Conservation (phyloP, 2,329 filamentous ascomycete species). For the Ceratocystis colombiana region DNA sequence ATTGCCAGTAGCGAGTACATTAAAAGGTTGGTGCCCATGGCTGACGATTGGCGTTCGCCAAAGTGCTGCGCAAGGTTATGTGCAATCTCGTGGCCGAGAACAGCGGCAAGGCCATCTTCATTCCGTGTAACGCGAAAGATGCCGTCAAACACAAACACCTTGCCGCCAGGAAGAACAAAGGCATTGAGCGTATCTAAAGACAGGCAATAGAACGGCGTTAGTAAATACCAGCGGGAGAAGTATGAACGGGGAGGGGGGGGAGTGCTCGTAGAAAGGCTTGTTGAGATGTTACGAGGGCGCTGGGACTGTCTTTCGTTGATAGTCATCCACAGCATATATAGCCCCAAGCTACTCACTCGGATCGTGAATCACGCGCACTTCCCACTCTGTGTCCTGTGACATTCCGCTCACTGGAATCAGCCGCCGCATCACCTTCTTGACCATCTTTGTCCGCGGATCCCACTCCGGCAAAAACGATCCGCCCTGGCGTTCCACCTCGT, state of each 20-base stretch:
- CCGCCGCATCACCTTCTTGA: constrained; percentile 54
- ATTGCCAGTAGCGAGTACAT: constrained; percentile 43
- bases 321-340: neutral
- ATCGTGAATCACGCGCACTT: constrained; percentile 65
- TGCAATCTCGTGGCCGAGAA: constrained; percentile 70
- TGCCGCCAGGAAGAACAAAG: constrained; percentile 67
- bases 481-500: constrained; percentile 43
- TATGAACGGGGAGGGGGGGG: neutral
- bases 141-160: constrained; percentile 69
- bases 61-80: constrained; percentile 62
- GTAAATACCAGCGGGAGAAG: constrained; percentile 15
- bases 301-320: no score
- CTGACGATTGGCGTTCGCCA: constrained; percentile 51
- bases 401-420: constrained; percentile 59
- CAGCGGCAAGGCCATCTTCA: constrained; percentile 62
- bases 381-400: constrained; percentile 48
- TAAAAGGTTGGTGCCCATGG: constrained; percentile 44
- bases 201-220: neutral
- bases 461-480: constrained; percentile 47
- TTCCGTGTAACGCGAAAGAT: constrained; percentile 56
- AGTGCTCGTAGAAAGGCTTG: no score
- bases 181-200: constrained; percentile 52
- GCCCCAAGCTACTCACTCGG: constrained; percentile 34
- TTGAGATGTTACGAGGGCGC: no score
- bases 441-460: constrained; percentile 45